Evolutionary conservation across 345 rosid species (phyloP), one percentile per base, ranked within the genome.

Genomic region (Corymbia maculata): DNA sequence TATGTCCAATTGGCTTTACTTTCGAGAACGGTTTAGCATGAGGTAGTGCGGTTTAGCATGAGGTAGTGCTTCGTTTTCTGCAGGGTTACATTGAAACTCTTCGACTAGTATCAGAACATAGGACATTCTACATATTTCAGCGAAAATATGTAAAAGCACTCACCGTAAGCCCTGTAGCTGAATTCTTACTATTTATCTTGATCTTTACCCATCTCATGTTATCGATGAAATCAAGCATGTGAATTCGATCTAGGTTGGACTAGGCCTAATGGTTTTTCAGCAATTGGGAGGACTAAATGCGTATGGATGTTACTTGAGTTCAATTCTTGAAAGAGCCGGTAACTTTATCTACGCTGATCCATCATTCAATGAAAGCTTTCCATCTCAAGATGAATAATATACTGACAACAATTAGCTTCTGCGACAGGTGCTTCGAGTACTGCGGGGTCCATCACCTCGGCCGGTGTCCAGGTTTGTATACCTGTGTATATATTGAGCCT

Each of bases 271-370:
- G 90, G 79, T 92, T 15, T 86, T 93, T 59, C 94, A 92, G 87
- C 86, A 91, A 55, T 68, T 92, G 28, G 93, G 94, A 89, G 94
- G 94, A 50, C 52, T 92, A 84, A 92, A 91, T 86, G 94, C 88
- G 22, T 88, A 92, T 66, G 57, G 88, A 30, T 93, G 91, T 88
- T 93, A 93, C 17, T 86, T 92, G 44, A 92, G 86, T 87, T 70
- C 90, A 22, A 89, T 93, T 66, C 92, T 92, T 2, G 86, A 89
- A 12, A 84, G 68, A 19, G 93, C 94, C 1, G 93, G 93, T 93
- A 88, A 26, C 45, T 70, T 32, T 2, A 51, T 6, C 84, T 26
- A 14, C 1, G 6, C 79, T 3, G 64, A 26, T 51, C 30, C 36
- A 36, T 70, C 80, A 70, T 70, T 17, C 61, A 70, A 52, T 79